phyloP scores from a whole-genome alignment of 306 rosid species.

The Astragalus membranaceus region DNA sequence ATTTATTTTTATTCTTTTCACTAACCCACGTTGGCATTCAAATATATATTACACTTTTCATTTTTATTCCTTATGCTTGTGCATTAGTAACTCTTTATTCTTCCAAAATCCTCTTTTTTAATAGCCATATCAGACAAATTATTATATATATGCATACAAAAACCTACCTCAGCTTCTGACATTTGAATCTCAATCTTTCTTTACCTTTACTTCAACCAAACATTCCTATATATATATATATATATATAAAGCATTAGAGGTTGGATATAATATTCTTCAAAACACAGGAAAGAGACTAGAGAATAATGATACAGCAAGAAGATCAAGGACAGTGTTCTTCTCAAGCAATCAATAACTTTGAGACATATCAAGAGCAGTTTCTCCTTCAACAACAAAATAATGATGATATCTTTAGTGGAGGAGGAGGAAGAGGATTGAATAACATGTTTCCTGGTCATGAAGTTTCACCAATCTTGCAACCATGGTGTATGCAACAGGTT shows the following conservation, averaged over 20 bases:
- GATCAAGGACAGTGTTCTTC: constrained; percentile 79
- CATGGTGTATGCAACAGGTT: constrained; percentile 67
- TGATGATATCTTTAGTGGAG: constrained; percentile 32
- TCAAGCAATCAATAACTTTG: constrained; percentile 47
- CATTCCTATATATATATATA: constrained; percentile 14
- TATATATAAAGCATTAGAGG: constrained; percentile 30
- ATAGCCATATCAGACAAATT: constrained; percentile 22
- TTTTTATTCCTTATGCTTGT: constrained; percentile 24
- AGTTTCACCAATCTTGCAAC: constrained; percentile 51
- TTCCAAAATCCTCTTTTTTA: constrained; percentile 7
- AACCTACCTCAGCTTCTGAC: constrained; percentile 20
- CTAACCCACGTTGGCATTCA: constrained; percentile 17
- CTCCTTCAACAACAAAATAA: constrained; percentile 52
- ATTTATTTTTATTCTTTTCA: constrained; percentile 3
- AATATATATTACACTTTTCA: constrained; percentile 14
- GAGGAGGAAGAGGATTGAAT: constrained; percentile 26
- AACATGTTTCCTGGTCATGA: constrained; percentile 37
- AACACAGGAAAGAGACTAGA: not conserved
- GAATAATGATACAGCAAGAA: constrained; percentile 53
- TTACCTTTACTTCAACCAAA: not conserved
- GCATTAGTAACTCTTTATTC: not conserved
- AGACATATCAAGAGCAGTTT: constrained; percentile 60
- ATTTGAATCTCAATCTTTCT: constrained; percentile 14
- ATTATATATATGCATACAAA: not conserved
- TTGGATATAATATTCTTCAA: constrained; percentile 8